Base-by-base conservation (phyloP, 257 asterid species). In the Haberlea rhodopensis region DNA sequence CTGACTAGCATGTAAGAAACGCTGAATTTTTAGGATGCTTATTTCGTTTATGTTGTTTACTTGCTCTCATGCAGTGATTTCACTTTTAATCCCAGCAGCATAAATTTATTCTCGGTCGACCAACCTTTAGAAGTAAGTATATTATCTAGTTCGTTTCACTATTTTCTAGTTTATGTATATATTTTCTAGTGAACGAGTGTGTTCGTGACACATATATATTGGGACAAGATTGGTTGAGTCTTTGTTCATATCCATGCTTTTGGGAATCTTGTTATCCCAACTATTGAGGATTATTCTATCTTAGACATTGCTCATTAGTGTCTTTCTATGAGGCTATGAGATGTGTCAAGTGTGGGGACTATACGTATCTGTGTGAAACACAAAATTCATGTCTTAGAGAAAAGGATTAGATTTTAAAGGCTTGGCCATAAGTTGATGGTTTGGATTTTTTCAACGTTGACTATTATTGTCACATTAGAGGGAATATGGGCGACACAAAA, bases 81-180 rank as follows among this genome's bases (percentile, higher is more conserved):
- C 72, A 71, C 76, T 55, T 89, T 85, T 74, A 75, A 83, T 28
- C 84, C 78, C 46, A 68, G 75, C 79, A 79, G 87, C 80, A 87
- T 89, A 76, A 82, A 81, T 71, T 78, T 91, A 67, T 91, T 84
- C 74, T 79, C 88, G 0, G 87, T 85, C 19, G 85, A 79, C 54
- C 68, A 69, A 15, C 82, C 94, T 62, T 28, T 56, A 40, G 81
- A 87, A 55, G 95, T 90, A 76, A 87, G 95, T 79, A 48, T 31
- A 24, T n/a, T 8, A 26, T 62, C 29, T 64, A 45, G 25, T 16
- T 46, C 29, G 49, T 8, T 27, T 40, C 29, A 1, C 5, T 11
- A 10, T 37, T 32, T 37, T 37, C 3, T 0, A 37, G n/a, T n/a
- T 10, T 37, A 37, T 37, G 46, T 37, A 37, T 37, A n/a, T 3